phyloP scores from a whole-genome alignment of 2,329 filamentous ascomycete species.

The Lecanicillium sp. region DNA sequence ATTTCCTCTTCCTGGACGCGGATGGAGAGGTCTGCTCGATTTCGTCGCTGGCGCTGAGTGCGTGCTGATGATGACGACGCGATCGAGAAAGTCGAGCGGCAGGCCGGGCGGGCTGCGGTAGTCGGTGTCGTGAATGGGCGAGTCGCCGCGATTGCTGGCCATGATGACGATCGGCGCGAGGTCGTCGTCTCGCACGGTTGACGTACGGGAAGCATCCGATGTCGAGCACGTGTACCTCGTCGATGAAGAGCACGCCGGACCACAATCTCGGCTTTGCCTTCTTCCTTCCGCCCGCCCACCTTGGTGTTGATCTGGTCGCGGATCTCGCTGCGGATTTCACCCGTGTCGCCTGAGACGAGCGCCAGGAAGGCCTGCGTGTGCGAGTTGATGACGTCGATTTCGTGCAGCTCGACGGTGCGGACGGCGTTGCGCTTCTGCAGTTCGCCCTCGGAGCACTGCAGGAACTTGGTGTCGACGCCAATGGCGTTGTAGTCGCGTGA shows the following conservation, averaged over 20 bases:
- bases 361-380: conserved; percentile 96
- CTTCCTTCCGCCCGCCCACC: conserved; percentile 97
- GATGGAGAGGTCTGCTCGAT: conserved; percentile 84
- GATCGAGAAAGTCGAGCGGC: conserved; percentile 90
- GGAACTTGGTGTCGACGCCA: conserved; percentile 96
- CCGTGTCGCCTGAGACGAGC: conserved; percentile 94
- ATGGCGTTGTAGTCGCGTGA: conserved; percentile 98
- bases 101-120: conserved; percentile 91
- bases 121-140: conserved; percentile 85
- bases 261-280: conserved; percentile 97
- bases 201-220: conserved; percentile 99
- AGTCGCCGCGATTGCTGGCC: conserved; percentile 92
- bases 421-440: conserved; percentile 94
- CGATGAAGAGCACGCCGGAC: conserved; percentile 96
- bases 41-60: conserved; percentile 69
- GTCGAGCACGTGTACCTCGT: conserved; percentile 99
- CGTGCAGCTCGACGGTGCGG: conserved; percentile 92
- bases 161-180: conserved; percentile 97
- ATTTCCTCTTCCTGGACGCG: conserved; percentile 94
- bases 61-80: conserved; percentile 93
- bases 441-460: conserved; percentile 95
- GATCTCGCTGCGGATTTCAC: conserved; percentile 94
- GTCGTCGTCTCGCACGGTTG: conserved; percentile 90
- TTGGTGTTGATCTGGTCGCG: conserved; percentile 99
- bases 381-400: conserved; percentile 99